A percentile compares a stretch with the other conserved stretches of the same genome.
Evolutionary conservation across 2,329 filamentous ascomycete species (phyloP).

Genomic region (Ceratocystis huliohia): DNA sequence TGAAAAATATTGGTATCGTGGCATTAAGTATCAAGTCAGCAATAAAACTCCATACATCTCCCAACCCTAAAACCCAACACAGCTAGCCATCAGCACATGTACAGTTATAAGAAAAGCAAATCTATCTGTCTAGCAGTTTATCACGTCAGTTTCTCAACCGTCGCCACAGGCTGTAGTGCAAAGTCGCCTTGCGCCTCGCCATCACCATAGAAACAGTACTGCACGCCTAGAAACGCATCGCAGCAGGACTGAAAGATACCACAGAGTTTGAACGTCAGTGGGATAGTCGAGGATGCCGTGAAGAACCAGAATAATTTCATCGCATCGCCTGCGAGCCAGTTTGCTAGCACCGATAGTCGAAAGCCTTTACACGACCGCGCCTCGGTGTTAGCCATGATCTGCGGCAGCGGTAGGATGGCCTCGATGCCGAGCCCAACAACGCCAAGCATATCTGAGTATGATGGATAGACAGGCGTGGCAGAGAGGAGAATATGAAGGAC

Average conservation of each 20-base stretch:
- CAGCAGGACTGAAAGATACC: constrained; percentile 70
- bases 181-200: constrained; percentile 18
- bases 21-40: too few species aligned
- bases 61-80: not conserved
- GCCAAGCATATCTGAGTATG: constrained; percentile 57
- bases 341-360: constrained; percentile 58
- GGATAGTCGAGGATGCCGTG: constrained; percentile 55
- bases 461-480: constrained; percentile 43
- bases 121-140: not conserved
- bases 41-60: too few species aligned
- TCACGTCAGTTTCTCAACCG: constrained; percentile 19
- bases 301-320: constrained; percentile 89
- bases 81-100: not conserved
- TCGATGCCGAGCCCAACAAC: constrained; percentile 67
- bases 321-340: constrained; percentile 66
- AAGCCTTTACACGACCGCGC: constrained; percentile 64
- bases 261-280: constrained; percentile 68
- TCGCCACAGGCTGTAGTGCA: constrained; percentile 18
- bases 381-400: constrained; percentile 59
- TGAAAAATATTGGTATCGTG: too few species aligned
- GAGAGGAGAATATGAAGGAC: constrained; percentile 56
- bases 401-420: constrained; percentile 68
- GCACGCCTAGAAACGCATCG: constrained; percentile 59
- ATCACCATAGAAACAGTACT: constrained; percentile 57
- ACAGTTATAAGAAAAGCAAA: not conserved